These are phyloP conservation scores for Leucocoprinus sp. DNA, from an alignment of 768 basidiomycete species.

Conservation along the genomic window DNA sequence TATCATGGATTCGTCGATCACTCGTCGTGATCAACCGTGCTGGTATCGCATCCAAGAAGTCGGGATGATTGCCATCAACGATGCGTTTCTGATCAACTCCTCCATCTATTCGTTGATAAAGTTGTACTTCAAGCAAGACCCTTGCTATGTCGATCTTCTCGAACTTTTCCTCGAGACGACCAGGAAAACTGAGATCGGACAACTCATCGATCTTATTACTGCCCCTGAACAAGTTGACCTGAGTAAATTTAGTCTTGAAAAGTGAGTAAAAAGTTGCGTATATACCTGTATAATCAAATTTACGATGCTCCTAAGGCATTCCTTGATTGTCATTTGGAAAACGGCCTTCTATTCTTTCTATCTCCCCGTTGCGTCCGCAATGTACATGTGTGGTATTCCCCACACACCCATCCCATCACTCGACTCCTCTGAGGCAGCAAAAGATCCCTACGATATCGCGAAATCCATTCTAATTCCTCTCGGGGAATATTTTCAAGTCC, in stretches of 20 bases:
- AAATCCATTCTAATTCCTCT: constrained; percentile 80
- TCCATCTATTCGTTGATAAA: constrained; percentile 90
- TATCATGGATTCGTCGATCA: constrained; percentile 94
- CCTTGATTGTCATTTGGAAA: constrained; percentile 93
- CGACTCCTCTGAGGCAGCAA: constrained; percentile 11
- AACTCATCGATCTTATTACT: constrained; percentile 92
- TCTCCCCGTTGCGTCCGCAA: constrained; percentile 92
- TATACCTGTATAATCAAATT: background rate
- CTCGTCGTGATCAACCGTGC: constrained; percentile 90
- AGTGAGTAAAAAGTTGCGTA: constrained; percentile 33
- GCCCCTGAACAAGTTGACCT: constrained; percentile 94
- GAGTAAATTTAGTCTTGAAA: constrained; percentile 77
- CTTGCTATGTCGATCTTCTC: constrained; percentile 82
- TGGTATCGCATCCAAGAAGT: constrained; percentile 71
- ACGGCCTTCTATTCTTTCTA: constrained; percentile 98
- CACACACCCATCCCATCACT: constrained; percentile 26
- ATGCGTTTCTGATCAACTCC: constrained; percentile 91
- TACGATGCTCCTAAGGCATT: constrained; percentile 46
- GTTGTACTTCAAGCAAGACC: constrained; percentile 35
- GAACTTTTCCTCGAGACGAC: constrained; percentile 89
- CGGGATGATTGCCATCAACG: constrained; percentile 88
- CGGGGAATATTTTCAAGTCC: constrained; percentile 98
- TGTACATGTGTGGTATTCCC: constrained; percentile 69
- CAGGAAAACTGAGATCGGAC: constrained; percentile 93
- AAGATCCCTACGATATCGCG: constrained; percentile 53